Evolutionary conservation across 306 rosid species (phyloP), one percentile per base, ranked within the genome.

Genomic region (Vigna radiata): DNA sequence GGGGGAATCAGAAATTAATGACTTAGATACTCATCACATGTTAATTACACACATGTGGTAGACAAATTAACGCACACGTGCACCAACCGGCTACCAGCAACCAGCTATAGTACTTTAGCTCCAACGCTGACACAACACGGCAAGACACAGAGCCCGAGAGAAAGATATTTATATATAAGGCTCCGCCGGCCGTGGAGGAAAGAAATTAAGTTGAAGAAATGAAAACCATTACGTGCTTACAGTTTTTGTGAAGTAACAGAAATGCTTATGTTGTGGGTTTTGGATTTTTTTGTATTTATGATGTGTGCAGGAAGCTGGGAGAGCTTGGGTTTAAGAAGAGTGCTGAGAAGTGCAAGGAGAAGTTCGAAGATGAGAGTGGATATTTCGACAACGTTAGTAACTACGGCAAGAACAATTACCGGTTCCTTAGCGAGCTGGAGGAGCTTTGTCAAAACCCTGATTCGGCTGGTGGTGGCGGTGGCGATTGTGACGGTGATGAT

Each of bases 321-420:
- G 96, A 94, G 82, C 43, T 86, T 70, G 98, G 96, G 16, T 86
- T 90, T 68, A 90, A 87, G 79, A 88, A 89, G 82, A 88, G 89
- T 69, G 93, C 88, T 0, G 94, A 90, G n/a, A 94, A 86, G 25
- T 94, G 98, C 73, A 94, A 91, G 80, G 96, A 91, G 74, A 94
- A 86, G 76, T 94, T 88, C 61, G 98, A 94, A 73, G 93, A 91
- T 21, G 98, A 94, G 49, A 90, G 84, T 61, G 79, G 91, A 47
- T 89, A 79, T 78, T 88, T 93, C 79, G 86, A 79, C 75, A 82
- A 84, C 87, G 86, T 84, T 59, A 87, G 84, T 68, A 85, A 85
- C 75, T 75, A 52, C 79, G 58, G 61, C 77, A 90, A 90, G 76
- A 88, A n/a, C 44, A 62, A 37, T 72, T 84, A 56, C 78, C 82